phyloP scores from a whole-genome alignment of 2,329 filamentous ascomycete species.

The Hypoxylon sp. region DNA sequence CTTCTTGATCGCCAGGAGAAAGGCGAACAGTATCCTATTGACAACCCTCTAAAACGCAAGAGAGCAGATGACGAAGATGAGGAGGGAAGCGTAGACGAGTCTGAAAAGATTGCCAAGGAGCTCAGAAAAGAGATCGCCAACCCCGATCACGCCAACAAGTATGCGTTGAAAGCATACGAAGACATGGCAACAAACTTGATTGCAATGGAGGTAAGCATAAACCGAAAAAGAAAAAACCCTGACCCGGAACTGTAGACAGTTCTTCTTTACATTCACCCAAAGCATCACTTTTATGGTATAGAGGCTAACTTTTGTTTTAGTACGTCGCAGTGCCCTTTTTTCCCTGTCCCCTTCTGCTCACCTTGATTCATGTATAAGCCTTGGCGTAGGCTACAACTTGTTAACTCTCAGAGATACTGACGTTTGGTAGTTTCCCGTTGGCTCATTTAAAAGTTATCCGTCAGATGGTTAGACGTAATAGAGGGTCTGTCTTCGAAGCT shows the following conservation, averaged over 20 bases:
- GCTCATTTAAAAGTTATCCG: conserved; percentile 43
- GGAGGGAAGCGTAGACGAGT: conserved; percentile 27
- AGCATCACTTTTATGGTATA: no score
- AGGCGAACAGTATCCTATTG: conserved; percentile 50
- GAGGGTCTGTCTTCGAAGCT: conserved; percentile 47
- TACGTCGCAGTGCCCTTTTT: conserved; percentile 5
- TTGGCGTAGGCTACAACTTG: no score
- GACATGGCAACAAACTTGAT: conserved; percentile 45
- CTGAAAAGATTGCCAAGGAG: conserved; percentile 12
- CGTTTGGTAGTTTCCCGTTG: conserved; percentile 47
- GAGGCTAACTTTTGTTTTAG: conserved; percentile 23
- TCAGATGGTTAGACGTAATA: conserved; percentile 31
- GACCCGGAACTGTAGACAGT: no score
- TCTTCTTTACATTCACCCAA: no score
- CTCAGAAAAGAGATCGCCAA: conserved; percentile 23
- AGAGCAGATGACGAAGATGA: conserved; percentile 40
- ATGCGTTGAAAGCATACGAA: no score
- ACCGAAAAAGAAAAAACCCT: no score
- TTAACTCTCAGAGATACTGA: conserved; percentile 16
- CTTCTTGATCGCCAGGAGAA: conserved; percentile 54
- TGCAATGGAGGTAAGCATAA: conserved; percentile 42
- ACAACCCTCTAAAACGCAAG: conserved; percentile 53
- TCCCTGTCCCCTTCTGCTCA: neutral
- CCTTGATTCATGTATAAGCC: neutral
- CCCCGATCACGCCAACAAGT: conserved; percentile 29